Evolutionary conservation across 192 early-diverging fungal species (phyloP), one percentile per base, ranked within the genome.

Genomic region (Dispira simplex): DNA sequence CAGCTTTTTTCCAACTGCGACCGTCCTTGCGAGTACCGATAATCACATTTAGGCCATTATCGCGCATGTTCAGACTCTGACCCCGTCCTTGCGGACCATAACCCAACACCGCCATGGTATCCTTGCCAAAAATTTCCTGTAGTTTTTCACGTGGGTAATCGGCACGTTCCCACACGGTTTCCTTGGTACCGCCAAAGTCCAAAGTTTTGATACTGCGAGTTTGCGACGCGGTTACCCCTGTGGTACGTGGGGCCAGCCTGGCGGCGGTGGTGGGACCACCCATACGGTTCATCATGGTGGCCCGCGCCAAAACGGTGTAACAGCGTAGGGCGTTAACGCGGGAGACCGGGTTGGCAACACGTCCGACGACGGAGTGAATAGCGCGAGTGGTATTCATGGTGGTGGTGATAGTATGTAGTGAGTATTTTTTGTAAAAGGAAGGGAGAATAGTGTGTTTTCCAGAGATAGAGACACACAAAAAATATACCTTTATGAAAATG

Each of bases 71-170:
- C 65, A 92, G 84, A 58, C 89, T 84, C 75, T 95, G 91, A 62
- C 88, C 89, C 79, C 87, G 90, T 51, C 94, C 94, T 76, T 93
- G 91, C 46, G 94, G 90, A 23, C 94, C 94, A 76, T 97, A 97
- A 63, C 94, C 90, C 67, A 97, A 82, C 59, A 92, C 83, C 49
- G 90, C 80, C 64, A 95, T 84, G 62, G 89, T 89, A 79, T 98
- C 95, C 70, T 95, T 85, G 78, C 83, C 85, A 75, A 98, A 95
- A 66, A 88, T 86, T 71, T 91, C 81, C 14, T 81, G 79, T 44
- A 95, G 80, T 81, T 98, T 98, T 48, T 87, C 88, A 70, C 83
- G 83, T 73, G 93, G 93, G 73, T 85, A 92, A 80, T 98, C 95
- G 46, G 85, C 74, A 59, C 95, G 87, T 77, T 98, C 95, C 73